Percentiles rank a stretch among this genome's conserved stretches.
Conservation (phyloP, 371 early-diverging fungal species). For the Dichotomocladium elegans region DNA sequence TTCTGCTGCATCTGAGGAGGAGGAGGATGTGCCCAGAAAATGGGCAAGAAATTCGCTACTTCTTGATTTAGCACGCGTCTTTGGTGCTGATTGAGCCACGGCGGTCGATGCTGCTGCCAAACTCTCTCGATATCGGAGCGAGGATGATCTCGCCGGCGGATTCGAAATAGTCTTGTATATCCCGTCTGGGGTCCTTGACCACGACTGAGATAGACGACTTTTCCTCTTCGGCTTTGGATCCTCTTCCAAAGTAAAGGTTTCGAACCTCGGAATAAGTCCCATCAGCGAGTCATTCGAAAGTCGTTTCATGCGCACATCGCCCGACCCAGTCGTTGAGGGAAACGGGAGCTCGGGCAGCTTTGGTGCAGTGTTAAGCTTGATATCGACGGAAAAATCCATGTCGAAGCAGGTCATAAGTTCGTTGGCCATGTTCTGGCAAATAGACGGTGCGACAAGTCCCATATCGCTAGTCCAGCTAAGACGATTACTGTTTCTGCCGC, state of each 20-base stretch:
- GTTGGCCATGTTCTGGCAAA: conserved; percentile 21
- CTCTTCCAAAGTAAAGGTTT: conserved; percentile 17
- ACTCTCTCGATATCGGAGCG: conserved; percentile 11
- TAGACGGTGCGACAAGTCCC: conserved; percentile 2
- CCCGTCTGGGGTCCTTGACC: conserved; percentile 2
- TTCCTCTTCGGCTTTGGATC: conserved; percentile 4
- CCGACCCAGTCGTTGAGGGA: not conserved
- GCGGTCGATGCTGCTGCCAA: not conserved
- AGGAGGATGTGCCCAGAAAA: not conserved
- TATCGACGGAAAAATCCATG: conserved; percentile 48
- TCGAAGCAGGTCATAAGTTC: conserved; percentile 48
- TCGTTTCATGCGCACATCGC: conserved; percentile 8
- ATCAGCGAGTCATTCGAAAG: conserved; percentile 19
- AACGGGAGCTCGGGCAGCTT: conserved; percentile 35
- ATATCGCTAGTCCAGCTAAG: conserved; percentile 22
- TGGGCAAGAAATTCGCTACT: not conserved
- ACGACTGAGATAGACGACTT: conserved; percentile 4
- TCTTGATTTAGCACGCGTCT: not conserved
- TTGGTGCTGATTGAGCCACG: not conserved
- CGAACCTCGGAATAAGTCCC: conserved; percentile 19
- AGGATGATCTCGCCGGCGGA: conserved; percentile 20
- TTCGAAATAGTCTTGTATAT: conserved; percentile 3
- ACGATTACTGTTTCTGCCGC: conserved; percentile 6
- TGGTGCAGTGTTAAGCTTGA: conserved; percentile 32
- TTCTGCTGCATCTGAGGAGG: not conserved